A percentile compares a stretch with the other conserved stretches of the same genome.
Evolutionary conservation across 495 filamentous ascomycete genomes (phyloP).

Genomic region (Annulohypoxylon stygium): DNA sequence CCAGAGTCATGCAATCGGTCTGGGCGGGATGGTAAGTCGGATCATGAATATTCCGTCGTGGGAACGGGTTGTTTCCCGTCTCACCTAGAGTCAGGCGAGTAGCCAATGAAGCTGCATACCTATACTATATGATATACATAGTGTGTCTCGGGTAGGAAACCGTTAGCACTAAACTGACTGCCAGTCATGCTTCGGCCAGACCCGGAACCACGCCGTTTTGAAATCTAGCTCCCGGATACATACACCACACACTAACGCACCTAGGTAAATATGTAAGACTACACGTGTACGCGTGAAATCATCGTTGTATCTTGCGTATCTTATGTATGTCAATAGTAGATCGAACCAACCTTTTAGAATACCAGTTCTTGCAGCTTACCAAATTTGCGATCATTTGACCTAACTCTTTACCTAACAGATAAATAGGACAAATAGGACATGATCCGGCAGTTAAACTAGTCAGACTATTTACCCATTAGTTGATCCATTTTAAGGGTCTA

Average conservation of each 20-base stretch:
- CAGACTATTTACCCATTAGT: background rate
- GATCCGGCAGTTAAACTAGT: background rate
- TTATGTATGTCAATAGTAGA: background rate
- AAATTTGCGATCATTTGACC: background rate
- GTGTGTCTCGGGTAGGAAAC: background rate
- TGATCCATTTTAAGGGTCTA: background rate
- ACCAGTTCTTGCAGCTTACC: background rate
- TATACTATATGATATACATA: too few species aligned
- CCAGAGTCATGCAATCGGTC: background rate
- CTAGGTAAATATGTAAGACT: background rate
- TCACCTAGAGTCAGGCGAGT: background rate
- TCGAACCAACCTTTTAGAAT: background rate
- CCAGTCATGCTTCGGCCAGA: slow-evolving; percentile 14
- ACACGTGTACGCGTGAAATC: slow-evolving; percentile 4
- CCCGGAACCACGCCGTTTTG: slow-evolving; percentile 12
- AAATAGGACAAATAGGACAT: background rate
- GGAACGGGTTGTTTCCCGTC: slow-evolving; percentile 5
- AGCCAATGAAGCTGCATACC: slow-evolving; percentile 6
- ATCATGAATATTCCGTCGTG: background rate
- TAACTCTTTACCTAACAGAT: background rate
- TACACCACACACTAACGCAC: background rate
- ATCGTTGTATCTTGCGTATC: too few species aligned
- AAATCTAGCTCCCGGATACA: background rate
- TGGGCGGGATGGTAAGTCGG: background rate
- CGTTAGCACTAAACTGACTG: background rate